phyloP scores from a whole-genome alignment of 2,329 filamentous ascomycete genomes.

The Gaeumannomyces sp. region DNA sequence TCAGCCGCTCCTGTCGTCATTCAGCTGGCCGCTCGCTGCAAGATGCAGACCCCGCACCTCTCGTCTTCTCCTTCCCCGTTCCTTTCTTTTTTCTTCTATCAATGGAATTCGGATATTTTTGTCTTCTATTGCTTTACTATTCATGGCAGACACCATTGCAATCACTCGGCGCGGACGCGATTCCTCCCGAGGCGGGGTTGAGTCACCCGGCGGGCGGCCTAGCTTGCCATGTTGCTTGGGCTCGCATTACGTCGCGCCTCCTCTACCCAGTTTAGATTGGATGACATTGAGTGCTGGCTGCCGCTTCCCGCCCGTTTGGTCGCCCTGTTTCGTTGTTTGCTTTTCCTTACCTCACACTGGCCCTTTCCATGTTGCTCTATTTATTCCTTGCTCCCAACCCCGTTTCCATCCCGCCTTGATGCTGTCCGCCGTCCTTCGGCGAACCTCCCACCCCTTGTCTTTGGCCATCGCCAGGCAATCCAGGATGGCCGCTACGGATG shows the following conservation, averaged over 20 bases:
- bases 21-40: no score
- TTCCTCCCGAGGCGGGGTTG: not conserved
- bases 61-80: no score
- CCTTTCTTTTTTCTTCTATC: no score
- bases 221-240: no score
- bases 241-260: no score
- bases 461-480: not conserved
- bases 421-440: not conserved
- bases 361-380: not conserved
- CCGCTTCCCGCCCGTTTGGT: no score
- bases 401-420: not conserved
- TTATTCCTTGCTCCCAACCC: not conserved
- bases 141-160: no score
- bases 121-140: no score
- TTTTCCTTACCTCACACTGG: not conserved
- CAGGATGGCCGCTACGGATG: constrained; percentile 2
- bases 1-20: no score
- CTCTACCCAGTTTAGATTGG: not conserved
- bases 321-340: not conserved
- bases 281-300: no score
- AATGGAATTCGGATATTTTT: no score
- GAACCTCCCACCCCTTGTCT: not conserved
- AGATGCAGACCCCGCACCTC: no score
- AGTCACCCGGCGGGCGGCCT: not conserved
- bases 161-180: not conserved